phyloP scores from a whole-genome alignment of 2,329 filamentous ascomycete genomes.

The Aspergillus flavus region DNA sequence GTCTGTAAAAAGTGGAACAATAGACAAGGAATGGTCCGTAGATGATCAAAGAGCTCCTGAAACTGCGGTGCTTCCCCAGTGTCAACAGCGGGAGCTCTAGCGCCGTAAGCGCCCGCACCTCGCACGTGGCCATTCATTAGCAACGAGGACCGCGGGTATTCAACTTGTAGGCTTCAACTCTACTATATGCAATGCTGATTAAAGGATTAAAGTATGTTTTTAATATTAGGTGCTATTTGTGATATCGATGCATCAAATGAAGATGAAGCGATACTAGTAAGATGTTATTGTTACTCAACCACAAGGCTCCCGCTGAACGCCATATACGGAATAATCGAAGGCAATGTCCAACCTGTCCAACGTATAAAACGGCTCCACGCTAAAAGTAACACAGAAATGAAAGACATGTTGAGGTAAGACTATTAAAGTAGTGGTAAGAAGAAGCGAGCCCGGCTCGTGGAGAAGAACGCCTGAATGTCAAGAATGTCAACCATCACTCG shows the following conservation, averaged over 20 bases:
- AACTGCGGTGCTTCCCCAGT: conserved; percentile 14
- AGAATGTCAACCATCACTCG: conserved; percentile 58
- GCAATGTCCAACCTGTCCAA: neutral
- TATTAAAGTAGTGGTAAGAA: neutral
- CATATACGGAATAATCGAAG: neutral
- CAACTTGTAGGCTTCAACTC: neutral
- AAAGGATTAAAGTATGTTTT: neutral
- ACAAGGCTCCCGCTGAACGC: neutral
- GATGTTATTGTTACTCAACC: neutral
- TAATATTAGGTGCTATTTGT: neutral
- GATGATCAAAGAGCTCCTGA: conserved; percentile 10
- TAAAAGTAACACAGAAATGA: neutral
- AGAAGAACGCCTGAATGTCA: neutral
- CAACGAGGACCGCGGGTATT: conserved; percentile 4
- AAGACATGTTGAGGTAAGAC: neutral
- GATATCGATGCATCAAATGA: neutral
- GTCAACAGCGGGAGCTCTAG: conserved; percentile 26
- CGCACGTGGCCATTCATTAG: conserved; percentile 18
- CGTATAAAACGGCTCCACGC: neutral
- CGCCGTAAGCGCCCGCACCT: conserved; percentile 23
- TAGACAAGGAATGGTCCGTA: neutral
- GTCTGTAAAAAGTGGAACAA: neutral
- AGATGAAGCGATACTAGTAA: neutral
- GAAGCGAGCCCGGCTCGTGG: conserved; percentile 16
- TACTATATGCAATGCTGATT: neutral